Conservation (phyloP, 2,329 filamentous ascomycete species). For the Tolypocladium album region DNA sequence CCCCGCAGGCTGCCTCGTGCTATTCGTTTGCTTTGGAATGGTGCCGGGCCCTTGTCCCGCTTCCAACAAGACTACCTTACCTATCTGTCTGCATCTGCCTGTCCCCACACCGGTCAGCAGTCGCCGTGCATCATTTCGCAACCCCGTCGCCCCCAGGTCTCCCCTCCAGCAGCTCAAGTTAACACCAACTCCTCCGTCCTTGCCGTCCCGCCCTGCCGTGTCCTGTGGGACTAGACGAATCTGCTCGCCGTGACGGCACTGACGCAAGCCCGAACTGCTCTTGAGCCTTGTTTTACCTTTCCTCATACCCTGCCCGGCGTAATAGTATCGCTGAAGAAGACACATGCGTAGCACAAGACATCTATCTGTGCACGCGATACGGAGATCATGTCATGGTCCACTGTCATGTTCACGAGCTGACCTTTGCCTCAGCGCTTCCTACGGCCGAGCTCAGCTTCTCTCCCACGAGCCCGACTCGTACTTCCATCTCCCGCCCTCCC, state of each 20-base stretch:
- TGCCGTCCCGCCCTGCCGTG: not conserved
- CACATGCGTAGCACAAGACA: not conserved
- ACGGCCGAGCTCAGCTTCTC: slow-evolving; percentile 8
- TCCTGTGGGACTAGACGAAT: not conserved
- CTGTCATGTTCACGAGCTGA: slow-evolving; percentile 16
- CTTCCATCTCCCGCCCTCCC: not conserved
- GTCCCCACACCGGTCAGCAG: slow-evolving; percentile 6
- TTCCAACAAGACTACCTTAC: not conserved
- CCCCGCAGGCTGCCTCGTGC: not conserved
- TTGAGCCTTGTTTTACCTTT: not conserved
- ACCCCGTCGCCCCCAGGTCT: not conserved
- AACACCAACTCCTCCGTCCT: not conserved
- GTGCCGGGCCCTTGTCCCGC: not conserved
- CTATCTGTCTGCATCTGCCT: not conserved
- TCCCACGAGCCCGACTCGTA: slow-evolving; percentile 4
- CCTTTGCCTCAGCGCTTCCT: slow-evolving; percentile 14
- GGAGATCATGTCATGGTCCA: slow-evolving; percentile 13
- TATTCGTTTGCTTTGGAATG: not conserved
- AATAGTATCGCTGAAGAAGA: not conserved
- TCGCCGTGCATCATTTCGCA: not conserved
- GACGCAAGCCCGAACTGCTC: not conserved
- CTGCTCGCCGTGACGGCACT: not conserved
- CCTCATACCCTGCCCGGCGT: not conserved
- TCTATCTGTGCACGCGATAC: not conserved
- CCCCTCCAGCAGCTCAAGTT: not conserved